Evolutionary conservation across 2,329 filamentous ascomycete species (phyloP).

Genomic region (Penicillium sp.): DNA sequence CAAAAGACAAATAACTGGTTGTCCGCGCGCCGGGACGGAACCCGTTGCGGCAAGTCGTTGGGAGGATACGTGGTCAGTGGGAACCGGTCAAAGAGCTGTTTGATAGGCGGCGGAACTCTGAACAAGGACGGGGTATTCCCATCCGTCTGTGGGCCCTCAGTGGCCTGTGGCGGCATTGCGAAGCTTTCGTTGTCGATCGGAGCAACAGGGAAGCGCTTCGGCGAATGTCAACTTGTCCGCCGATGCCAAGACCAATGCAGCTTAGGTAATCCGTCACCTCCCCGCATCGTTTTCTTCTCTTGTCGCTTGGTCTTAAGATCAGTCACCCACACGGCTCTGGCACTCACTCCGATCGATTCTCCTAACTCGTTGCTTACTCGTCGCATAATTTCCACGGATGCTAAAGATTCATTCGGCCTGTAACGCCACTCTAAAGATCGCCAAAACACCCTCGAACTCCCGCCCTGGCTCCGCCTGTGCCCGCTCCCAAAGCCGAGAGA

Average conservation of each 20-base stretch:
- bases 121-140: conserved; percentile 40
- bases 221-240: conserved; percentile 12
- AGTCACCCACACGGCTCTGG: not conserved
- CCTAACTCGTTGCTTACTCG: not conserved
- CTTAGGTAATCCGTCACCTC: conserved; percentile 12
- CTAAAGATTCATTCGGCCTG: not conserved
- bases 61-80: conserved; percentile 75
- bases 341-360: not conserved
- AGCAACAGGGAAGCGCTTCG: conserved; percentile 12
- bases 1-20: conserved; percentile 78
- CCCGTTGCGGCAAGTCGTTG: conserved; percentile 72
- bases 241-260: conserved; percentile 4
- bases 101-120: conserved; percentile 69
- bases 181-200: conserved; percentile 9
- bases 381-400: conserved; percentile 14
- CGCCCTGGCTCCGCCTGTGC: conserved; percentile 12
- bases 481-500: conserved; percentile 5
- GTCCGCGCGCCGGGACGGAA: conserved; percentile 51
- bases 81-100: conserved; percentile 80
- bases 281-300: conserved; percentile 16
- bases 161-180: conserved; percentile 34
- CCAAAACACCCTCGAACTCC: conserved; percentile 2
- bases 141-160: conserved; percentile 29
- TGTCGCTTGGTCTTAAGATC: not conserved
- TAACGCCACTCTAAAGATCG: conserved; percentile 8